Evolutionary conservation across 2,329 filamentous ascomycete species (phyloP).

Genomic region (Stagonosporopsis chrysanthemi): DNA sequence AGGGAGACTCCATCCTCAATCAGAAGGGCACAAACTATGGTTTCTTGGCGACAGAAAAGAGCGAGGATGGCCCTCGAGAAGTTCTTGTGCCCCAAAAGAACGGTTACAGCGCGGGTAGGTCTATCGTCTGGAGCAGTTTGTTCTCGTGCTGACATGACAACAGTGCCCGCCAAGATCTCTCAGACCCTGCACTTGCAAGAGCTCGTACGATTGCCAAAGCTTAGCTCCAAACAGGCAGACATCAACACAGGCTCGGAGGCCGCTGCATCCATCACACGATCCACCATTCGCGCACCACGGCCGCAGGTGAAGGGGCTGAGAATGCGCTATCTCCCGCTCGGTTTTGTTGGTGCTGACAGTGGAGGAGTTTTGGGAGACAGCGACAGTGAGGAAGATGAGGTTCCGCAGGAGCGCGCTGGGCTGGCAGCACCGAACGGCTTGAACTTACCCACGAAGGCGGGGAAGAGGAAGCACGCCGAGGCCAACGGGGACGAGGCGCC

Average conservation of each 20-base stretch:
- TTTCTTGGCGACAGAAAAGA: constrained; percentile 60
- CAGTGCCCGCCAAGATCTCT: constrained; percentile 54
- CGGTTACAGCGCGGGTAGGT: constrained; percentile 65
- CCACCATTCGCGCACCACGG: constrained; percentile 62
- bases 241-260: constrained; percentile 50
- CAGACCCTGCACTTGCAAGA: constrained; percentile 71
- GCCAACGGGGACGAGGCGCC: constrained; percentile 42
- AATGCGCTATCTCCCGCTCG: constrained; percentile 72
- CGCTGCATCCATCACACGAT: constrained; percentile 54
- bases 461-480: constrained; percentile 51
- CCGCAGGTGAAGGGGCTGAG: constrained; percentile 73
- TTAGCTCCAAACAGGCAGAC: constrained; percentile 52
- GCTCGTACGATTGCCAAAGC: constrained; percentile 62
- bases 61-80: constrained; percentile 63
- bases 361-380: constrained; percentile 53
- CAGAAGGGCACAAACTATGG: constrained; percentile 71
- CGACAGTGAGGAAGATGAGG: constrained; percentile 52
- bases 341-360: constrained; percentile 56
- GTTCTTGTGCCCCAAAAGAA: constrained; percentile 67
- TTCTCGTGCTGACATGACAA: constrained; percentile 15
- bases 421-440: constrained; percentile 34
- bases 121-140: background rate
- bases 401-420: constrained; percentile 39
- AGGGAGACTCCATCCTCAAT: constrained; percentile 64
- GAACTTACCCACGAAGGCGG: constrained; percentile 30